phyloP scores from a whole-genome alignment of 192 early-diverging fungal genomes.

The Backusella mclennaniae region DNA sequence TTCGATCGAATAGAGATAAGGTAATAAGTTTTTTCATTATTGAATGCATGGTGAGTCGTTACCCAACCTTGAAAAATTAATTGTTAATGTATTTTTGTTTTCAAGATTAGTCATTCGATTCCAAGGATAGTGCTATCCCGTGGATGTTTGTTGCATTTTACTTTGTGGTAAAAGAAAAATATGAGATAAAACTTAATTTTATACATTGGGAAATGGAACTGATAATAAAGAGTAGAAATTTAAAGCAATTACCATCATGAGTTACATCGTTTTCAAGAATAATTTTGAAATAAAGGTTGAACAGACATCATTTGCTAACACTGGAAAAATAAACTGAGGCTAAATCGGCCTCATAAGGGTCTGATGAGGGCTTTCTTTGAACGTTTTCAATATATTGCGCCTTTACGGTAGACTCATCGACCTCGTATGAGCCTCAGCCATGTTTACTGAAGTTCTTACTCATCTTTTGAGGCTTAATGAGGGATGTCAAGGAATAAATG shows the following conservation, averaged over 20 bases:
- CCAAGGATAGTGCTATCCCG: not conserved
- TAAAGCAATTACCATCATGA: not conserved
- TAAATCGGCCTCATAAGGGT: too few relatives aligned
- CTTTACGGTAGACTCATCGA: too few relatives aligned
- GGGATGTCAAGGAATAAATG: too few relatives aligned
- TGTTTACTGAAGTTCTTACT: too few relatives aligned
- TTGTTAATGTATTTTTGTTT: not conserved
- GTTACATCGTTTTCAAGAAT: not conserved
- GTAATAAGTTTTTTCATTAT: not conserved
- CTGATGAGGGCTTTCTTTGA: too few relatives aligned
- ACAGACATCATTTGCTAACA: too few relatives aligned
- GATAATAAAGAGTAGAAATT: not conserved
- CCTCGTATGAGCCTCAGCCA: too few relatives aligned
- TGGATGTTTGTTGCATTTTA: not conserved
- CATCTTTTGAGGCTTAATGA: too few relatives aligned
- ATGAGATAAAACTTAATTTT: not conserved
- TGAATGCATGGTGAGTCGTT: not conserved
- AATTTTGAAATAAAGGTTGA: too few relatives aligned
- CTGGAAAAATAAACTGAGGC: too few relatives aligned
- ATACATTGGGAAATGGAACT: not conserved
- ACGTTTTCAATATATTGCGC: too few relatives aligned
- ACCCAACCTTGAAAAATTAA: not conserved
- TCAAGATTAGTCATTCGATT: not conserved
- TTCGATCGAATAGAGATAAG: not conserved
- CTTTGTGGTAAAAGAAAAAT: not conserved